Conservation (phyloP, 495 filamentous ascomycete genomes). For the Penicillium atrosanguineum region DNA sequence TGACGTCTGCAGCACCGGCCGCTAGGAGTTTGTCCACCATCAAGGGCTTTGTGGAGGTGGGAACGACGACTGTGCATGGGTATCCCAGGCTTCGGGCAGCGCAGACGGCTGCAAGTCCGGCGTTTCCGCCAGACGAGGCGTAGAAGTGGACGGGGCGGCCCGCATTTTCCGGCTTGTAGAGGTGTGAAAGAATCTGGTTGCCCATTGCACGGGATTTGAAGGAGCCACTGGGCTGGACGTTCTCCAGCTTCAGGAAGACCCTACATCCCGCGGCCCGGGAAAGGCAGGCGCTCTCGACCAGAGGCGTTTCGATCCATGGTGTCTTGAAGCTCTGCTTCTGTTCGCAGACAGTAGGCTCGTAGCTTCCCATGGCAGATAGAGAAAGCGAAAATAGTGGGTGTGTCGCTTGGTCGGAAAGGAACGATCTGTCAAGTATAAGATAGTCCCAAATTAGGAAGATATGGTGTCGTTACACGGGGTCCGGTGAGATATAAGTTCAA, state of each 20-base stretch:
- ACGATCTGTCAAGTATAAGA: slow-evolving; percentile 4
- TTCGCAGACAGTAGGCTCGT: slow-evolving; percentile 32
- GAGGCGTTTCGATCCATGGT: slow-evolving; percentile 72
- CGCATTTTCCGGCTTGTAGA: slow-evolving; percentile 40
- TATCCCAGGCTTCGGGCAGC: slow-evolving; percentile 68
- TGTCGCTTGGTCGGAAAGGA: neutral
- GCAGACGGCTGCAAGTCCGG: slow-evolving; percentile 84
- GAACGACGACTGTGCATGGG: slow-evolving; percentile 80
- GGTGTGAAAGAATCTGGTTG: slow-evolving; percentile 65
- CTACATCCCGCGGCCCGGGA: slow-evolving; percentile 71
- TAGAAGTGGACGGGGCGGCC: slow-evolving; percentile 69
- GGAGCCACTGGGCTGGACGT: slow-evolving; percentile 86
- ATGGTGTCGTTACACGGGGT: slow-evolving; percentile 10
- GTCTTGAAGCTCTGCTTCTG: slow-evolving; percentile 34
- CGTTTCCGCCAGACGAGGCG: slow-evolving; percentile 85
- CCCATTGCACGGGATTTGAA: slow-evolving; percentile 95
- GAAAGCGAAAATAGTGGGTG: neutral
- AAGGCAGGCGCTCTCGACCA: slow-evolving; percentile 64
- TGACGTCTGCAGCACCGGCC: slow-evolving; percentile 66
- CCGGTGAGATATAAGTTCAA: slow-evolving; percentile 8
- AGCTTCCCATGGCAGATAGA: slow-evolving; percentile 29
- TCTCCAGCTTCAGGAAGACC: slow-evolving; percentile 91
- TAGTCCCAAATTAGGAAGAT: slow-evolving; percentile 16
- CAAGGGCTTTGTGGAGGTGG: slow-evolving; percentile 59
- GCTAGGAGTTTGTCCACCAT: slow-evolving; percentile 73